phyloP scores from a whole-genome alignment of 164 flowering plant genomes.

The Umbellularia californica region DNA sequence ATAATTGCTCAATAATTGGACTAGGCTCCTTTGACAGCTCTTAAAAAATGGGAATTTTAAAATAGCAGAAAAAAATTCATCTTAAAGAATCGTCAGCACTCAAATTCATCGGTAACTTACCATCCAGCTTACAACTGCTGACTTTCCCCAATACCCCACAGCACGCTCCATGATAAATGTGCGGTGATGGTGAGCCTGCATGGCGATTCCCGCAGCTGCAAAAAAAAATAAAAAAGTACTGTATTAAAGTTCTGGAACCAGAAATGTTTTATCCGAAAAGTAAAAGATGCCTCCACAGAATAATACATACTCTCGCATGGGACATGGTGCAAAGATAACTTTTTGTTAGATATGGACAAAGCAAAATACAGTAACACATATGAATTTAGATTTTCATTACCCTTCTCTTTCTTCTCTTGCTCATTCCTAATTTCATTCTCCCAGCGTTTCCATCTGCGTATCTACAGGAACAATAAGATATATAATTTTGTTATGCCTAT shows the following conservation, averaged over 20 bases:
- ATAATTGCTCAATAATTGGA: background rate
- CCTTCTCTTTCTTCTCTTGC: slow-evolving; percentile 24
- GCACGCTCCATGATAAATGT: slow-evolving; percentile 17
- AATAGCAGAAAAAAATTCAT: background rate
- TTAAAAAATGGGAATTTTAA: background rate
- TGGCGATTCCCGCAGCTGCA: background rate
- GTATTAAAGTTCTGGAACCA: background rate
- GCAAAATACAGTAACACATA: too few species aligned
- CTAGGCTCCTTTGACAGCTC: background rate
- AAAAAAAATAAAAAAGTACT: background rate
- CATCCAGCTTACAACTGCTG: slow-evolving; percentile 49
- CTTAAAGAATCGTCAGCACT: background rate
- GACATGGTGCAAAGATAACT: background rate
- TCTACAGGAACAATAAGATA: slow-evolving; percentile 32
- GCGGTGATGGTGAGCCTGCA: slow-evolving; percentile 14
- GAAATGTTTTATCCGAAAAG: background rate
- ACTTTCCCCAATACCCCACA: slow-evolving; percentile 50
- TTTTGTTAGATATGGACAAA: background rate
- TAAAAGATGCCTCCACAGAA: background rate
- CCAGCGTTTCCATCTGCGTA: slow-evolving; percentile 87
- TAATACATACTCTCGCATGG: background rate
- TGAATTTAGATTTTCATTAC: slow-evolving; percentile 19
- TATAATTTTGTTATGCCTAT: background rate
- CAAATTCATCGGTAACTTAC: slow-evolving; percentile 32
- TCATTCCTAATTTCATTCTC: slow-evolving; percentile 58